Evolutionary conservation across 169 alveolate genomes (phyloP), one percentile per base, ranked within the genome.

Genomic region (Cryptosporidium viatorum): DNA sequence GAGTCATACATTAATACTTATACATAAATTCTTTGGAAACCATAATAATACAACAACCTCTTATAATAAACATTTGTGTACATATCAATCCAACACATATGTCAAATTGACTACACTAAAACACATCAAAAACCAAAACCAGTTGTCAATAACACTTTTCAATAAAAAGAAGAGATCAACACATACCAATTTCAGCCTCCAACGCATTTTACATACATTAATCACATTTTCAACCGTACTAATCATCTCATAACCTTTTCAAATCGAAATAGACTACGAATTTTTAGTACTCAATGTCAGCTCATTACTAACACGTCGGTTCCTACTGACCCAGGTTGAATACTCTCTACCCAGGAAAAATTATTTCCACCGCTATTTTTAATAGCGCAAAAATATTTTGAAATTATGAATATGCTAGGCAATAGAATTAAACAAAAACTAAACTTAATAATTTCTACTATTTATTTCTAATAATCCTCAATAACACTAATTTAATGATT

Each of bases 21-120:
- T 14, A 55, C 12, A 3, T 21, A 51, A 52, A 7, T 45, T 31
- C 16, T 70, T 33, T 70, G 84, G 84, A 70, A n/a, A 45, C 84
- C 84, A 70, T 70, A 70, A 33, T n/a, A 70, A 50, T 70, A 70
- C 84, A 70, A 70, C 84, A 45, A 48, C 84, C 55, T 55, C 67
- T 51, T 51, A 1, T 51, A 51, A 0, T 21, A 0, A 51, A 51
- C 60, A 51, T 51, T 3, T 9, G 60, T 51, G 60, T 51, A 51
- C 0, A 2, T 10, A 51, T 26, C n/a, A 51, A 51, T 3, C 12
- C 6, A 4, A 51, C 60, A 18, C 23, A 14, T 3, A 2, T 1
- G 26, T 21, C 31, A 51, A 21, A 51, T 18, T 51, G 62, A 51
- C 62, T 16, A 51, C 62, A 51, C 62, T 51, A 51, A 51, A 51